phyloP scores from a whole-genome alignment of 1,139 yeast species.

The Hyphopichia pseudoburtonii region DNA sequence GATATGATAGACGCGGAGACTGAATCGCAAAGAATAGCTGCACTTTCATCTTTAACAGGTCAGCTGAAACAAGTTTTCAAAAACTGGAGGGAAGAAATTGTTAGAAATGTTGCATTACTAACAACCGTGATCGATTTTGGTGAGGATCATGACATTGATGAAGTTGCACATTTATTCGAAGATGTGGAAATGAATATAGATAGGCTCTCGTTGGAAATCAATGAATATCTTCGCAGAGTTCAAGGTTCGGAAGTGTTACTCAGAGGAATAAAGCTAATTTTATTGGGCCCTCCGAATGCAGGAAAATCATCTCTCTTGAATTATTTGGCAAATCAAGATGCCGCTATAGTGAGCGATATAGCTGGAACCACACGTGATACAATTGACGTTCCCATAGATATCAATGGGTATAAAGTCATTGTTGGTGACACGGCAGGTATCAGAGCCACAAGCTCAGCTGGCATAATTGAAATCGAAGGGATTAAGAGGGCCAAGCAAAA shows the following conservation, averaged over 20 bases:
- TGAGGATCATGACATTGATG: conserved; percentile 86
- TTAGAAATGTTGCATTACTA: conserved; percentile 67
- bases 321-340: conserved; percentile 69
- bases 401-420: conserved; percentile 80
- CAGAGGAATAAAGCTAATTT: conserved; percentile 69
- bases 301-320: conserved; percentile 91
- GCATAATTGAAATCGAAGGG: conserved; percentile 75
- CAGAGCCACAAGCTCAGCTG: conserved; percentile 42
- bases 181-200: conserved; percentile 47
- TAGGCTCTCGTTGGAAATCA: conserved; percentile 44
- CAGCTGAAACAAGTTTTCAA: conserved; percentile 53
- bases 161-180: conserved; percentile 49
- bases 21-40: conserved; percentile 78
- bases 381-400: conserved; percentile 77
- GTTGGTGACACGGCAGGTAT: conserved; percentile 95
- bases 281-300: conserved; percentile 94
- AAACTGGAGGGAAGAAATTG: conserved; percentile 66
- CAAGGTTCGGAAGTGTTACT: conserved; percentile 63
- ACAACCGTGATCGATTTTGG: conserved; percentile 94
- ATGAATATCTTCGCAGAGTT: conserved; percentile 48
- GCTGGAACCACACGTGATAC: conserved; percentile 96
- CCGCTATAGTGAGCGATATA: conserved; percentile 86
- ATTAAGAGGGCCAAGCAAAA: conserved; percentile 70
- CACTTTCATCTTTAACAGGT: conserved; percentile 74
- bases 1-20: conserved; percentile 94